Evolutionary conservation across 345 rosid genomes (phyloP).

Genomic region (Trapa bicornis): DNA sequence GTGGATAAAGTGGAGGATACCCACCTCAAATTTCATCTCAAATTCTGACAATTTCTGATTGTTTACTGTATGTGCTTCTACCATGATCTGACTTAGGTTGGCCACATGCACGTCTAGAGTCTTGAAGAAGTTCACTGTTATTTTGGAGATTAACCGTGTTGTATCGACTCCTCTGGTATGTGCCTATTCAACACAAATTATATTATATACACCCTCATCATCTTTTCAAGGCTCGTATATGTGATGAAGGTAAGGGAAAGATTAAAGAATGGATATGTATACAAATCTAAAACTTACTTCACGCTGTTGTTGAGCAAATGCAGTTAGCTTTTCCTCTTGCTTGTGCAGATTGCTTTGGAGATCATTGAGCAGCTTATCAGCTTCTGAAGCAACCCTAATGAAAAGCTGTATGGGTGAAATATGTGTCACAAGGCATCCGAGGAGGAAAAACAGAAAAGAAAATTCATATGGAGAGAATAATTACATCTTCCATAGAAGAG

Average conservation of each 20-base stretch:
- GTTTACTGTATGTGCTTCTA: slow-evolving; percentile 73
- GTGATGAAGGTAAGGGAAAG: neutral
- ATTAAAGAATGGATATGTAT: neutral
- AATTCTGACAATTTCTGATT: slow-evolving; percentile 64
- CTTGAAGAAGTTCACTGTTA: slow-evolving; percentile 60
- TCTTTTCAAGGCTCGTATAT: neutral
- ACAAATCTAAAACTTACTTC: slow-evolving; percentile 31
- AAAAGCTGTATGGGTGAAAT: slow-evolving; percentile 52
- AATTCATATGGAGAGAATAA: slow-evolving; percentile 10
- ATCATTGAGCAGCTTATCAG: slow-evolving; percentile 65
- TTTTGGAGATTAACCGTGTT: slow-evolving; percentile 71
- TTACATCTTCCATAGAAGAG: slow-evolving; percentile 67
- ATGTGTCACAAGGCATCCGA: slow-evolving; percentile 11
- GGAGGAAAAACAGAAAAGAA: slow-evolving; percentile 3
- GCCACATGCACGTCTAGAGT: slow-evolving; percentile 66
- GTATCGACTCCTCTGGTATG: slow-evolving; percentile 76
- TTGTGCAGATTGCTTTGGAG: slow-evolving; percentile 68
- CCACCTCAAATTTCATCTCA: slow-evolving; percentile 91
- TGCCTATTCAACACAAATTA: slow-evolving; percentile 37
- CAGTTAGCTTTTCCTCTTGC: slow-evolving; percentile 66
- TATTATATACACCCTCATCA: neutral
- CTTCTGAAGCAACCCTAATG: slow-evolving; percentile 75
- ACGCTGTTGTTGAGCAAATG: slow-evolving; percentile 71
- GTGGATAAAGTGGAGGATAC: slow-evolving; percentile 5
- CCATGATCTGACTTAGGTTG: slow-evolving; percentile 54